Conservation (phyloP, 192 early-diverging fungal genomes). For the Podila epigama region DNA sequence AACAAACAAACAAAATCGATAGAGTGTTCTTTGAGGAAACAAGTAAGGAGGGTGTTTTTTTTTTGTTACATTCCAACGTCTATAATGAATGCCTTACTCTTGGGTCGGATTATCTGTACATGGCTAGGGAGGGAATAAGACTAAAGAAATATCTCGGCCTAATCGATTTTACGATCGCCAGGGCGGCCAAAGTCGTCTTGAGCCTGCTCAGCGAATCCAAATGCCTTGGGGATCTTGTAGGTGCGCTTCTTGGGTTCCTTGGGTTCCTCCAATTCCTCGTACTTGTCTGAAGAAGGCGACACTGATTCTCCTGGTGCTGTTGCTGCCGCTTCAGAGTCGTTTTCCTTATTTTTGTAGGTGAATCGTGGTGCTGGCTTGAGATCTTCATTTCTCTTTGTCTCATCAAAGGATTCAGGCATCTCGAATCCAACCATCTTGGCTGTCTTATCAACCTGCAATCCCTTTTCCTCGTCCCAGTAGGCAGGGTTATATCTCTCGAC, state of each 20-base stretch:
- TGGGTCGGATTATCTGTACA: too few relatives aligned
- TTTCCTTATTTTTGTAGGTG: conserved; percentile 15
- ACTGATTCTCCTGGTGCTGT: background rate
- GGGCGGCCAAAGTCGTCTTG: conserved; percentile 39
- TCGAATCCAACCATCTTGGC: conserved; percentile 48
- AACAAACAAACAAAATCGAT: too few relatives aligned
- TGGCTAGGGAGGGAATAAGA: too few relatives aligned
- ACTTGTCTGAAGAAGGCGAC: background rate
- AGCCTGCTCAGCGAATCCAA: conserved; percentile 41
- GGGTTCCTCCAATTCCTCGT: conserved; percentile 22
- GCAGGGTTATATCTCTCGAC: conserved; percentile 48
- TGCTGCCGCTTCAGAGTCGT: background rate
- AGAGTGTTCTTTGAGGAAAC: too few relatives aligned
- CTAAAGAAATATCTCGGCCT: background rate
- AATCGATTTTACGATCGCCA: conserved; percentile 41
- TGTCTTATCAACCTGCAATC: conserved; percentile 42
- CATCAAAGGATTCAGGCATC: conserved; percentile 36
- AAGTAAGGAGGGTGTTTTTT: too few relatives aligned
- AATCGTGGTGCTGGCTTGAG: conserved; percentile 16
- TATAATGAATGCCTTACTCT: too few relatives aligned
- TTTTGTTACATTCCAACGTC: too few relatives aligned
- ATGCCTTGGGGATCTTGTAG: conserved; percentile 44
- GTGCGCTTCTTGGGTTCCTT: conserved; percentile 44
- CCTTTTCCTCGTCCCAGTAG: conserved; percentile 50
- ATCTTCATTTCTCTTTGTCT: conserved; percentile 14